phyloP scores from a whole-genome alignment of 306 rosid genomes.

The Gynostemma pentaphyllum region DNA sequence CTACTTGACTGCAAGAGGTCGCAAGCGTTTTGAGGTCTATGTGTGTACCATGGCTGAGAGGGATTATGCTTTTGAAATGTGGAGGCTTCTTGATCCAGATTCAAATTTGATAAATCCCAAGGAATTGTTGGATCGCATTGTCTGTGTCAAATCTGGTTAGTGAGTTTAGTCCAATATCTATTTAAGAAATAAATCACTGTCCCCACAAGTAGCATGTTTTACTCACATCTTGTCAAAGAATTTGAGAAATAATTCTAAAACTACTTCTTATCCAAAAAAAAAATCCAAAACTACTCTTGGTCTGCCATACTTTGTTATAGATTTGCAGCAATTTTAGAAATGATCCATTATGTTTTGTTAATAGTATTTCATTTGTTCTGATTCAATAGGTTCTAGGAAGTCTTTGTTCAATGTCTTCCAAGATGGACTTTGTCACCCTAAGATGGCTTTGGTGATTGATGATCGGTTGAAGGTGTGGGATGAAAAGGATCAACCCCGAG shows the following conservation, averaged over 20 bases:
- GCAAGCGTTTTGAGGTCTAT: constrained; percentile 98
- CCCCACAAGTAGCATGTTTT: background rate
- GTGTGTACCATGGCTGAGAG: constrained; percentile 99
- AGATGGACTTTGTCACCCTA: constrained; percentile 82
- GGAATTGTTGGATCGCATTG: constrained; percentile 79
- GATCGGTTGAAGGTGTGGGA: constrained; percentile 99
- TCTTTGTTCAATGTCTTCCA: constrained; percentile 92
- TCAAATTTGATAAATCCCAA: constrained; percentile 83
- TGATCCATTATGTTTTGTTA: constrained; percentile 5
- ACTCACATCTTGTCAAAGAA: background rate
- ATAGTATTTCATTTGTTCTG: constrained; percentile 7
- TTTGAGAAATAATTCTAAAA: background rate
- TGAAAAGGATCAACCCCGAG: constrained; percentile 94
- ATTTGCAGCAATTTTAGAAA: constrained; percentile 1
- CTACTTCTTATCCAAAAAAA: background rate
- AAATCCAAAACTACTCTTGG: background rate
- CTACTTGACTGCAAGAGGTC: constrained; percentile 95
- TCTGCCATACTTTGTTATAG: background rate
- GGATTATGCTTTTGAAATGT: constrained; percentile 99
- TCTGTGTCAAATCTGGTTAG: constrained; percentile 95
- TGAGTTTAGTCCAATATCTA: constrained; percentile 9
- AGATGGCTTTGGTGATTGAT: constrained; percentile 92
- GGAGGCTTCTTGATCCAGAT: constrained; percentile 99
- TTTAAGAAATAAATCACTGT: background rate
- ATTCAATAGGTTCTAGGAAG: constrained; percentile 64